Conservation (phyloP, 1,284 basidiomycete genomes). For the Stereum hirsutum region DNA sequence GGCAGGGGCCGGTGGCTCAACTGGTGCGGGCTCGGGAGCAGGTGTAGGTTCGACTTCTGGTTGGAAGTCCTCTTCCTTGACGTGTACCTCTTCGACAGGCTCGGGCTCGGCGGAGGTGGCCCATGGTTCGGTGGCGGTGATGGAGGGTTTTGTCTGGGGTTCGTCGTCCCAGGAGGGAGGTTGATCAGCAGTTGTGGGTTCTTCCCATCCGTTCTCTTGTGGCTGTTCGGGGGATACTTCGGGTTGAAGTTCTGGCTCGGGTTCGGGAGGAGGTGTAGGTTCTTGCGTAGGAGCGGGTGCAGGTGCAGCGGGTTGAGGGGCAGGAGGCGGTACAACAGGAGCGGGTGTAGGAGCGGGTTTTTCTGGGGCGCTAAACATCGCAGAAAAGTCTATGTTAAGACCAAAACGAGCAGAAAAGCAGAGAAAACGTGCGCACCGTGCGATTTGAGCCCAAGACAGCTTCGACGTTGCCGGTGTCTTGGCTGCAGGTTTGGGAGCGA, state of each 20-base stretch:
- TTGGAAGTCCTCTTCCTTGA: constrained; percentile 15
- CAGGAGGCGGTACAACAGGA: constrained; percentile 18
- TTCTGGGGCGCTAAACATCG: constrained; percentile 36
- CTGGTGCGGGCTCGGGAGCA: constrained; percentile 16
- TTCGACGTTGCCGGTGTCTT: constrained; percentile 63
- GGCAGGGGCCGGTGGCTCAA: constrained; percentile 22
- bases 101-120: constrained; percentile 22
- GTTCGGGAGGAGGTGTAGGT: constrained; percentile 12
- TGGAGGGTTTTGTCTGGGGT: neutral
- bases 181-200: neutral
- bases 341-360: constrained; percentile 34
- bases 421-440: too few relatives aligned
- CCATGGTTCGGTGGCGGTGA: constrained; percentile 12
- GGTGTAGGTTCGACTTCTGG: constrained; percentile 23
- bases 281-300: constrained; percentile 13
- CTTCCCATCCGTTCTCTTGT: constrained; percentile 2
- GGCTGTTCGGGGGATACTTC: constrained; percentile 13
- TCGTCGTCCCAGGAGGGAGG: neutral
- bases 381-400: constrained; percentile 1
- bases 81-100: constrained; percentile 17
- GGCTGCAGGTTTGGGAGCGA: constrained; percentile 14
- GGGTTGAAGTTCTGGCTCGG: constrained; percentile 18
- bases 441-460: constrained; percentile 75
- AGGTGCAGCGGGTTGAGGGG: constrained; percentile 18
- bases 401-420: constrained; percentile 10